Evolutionary conservation across 2,329 filamentous ascomycete genomes (phyloP), one percentile per base, ranked within the genome.

Genomic region (Colletotrichum shisoi): DNA sequence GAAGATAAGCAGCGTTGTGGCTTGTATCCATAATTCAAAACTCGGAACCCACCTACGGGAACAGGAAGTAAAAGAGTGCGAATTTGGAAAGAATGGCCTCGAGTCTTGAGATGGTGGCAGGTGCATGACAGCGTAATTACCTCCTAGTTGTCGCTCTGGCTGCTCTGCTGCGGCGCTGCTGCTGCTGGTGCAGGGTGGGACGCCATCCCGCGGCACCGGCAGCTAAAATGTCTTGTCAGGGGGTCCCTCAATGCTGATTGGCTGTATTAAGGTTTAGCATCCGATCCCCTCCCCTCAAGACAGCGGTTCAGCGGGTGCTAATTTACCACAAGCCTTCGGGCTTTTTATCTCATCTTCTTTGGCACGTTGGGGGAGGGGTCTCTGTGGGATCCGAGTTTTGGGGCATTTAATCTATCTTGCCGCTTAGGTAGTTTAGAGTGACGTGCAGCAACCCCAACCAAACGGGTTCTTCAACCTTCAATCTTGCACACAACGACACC

Each of bases 221-320:
- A 54, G 65, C 61, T 67, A 49, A 64, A 45, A 64, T 44, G 61
- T 63, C 48, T 58, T 49, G 57, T 56, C 64, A 64, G 56, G 65
- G 53, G 42, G 48, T 56, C 49, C 56, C 31, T 60, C 61, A 48
- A 64, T 46, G 54, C 64, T 67, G 59, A 67, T 64, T 67, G 65
- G 61, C 54, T 9, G 27, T 37, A 46, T 39, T 65, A 67, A 67
- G 61, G 61, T 65, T 67, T 67, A 67, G 65, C 49, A 64, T 34
- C 21, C 21, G 27, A 21, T 24, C 31, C 31, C 49, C 31, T 12
- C 4, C n/a, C 44, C 34, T 53, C 42, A 31, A 65, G 54, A 67
- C 61, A 46, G 64, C 61, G 64, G 61, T 45, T 37, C 24, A 63
- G 37, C 64, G 53, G 64, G 34, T 15, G 54, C 64, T 56, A 59